These are phyloP conservation scores for Anastatica hierochuntica DNA, from an alignment of 345 rosid genomes.

Conservation along the genomic window DNA sequence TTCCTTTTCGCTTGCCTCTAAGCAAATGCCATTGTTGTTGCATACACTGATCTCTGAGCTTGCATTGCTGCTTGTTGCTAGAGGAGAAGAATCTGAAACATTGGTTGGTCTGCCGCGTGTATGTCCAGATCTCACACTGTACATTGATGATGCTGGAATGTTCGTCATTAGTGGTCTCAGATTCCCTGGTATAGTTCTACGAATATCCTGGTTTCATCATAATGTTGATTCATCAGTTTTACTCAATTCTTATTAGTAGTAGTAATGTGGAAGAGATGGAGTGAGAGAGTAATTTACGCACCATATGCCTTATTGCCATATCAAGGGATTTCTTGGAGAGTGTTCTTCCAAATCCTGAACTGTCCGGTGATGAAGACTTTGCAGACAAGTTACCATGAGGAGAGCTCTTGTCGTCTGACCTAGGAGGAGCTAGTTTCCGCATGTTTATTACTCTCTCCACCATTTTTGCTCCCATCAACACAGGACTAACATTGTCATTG, in stretches of 20 bases:
- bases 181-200: constrained; percentile 78
- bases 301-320: constrained; percentile 99
- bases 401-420: constrained; percentile 60
- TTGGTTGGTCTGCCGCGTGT: constrained; percentile 54
- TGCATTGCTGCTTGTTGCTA: constrained; percentile 93
- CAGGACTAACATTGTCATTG: constrained; percentile 78
- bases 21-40: constrained; percentile 55
- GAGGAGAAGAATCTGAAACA: constrained; percentile 90
- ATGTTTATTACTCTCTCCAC: constrained; percentile 94
- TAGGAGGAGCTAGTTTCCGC: constrained; percentile 84
- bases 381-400: constrained; percentile 64
- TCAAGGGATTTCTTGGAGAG: constrained; percentile 97
- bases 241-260: too few relatives aligned
- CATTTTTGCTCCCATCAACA: constrained; percentile 78
- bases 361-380: constrained; percentile 84
- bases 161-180: constrained; percentile 85
- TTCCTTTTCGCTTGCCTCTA: constrained; percentile 53
- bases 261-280: not conserved
- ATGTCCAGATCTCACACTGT: constrained; percentile 89
- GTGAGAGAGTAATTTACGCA: constrained; percentile 23
- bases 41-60: constrained; percentile 89
- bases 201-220: too few relatives aligned
- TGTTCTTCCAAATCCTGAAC: constrained; percentile 83
- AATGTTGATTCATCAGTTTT: constrained; percentile 11
- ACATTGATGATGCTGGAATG: constrained; percentile 96